phyloP scores from a whole-genome alignment of 176 grass and related monocot genomes.

The Eragrostis curvula region DNA sequence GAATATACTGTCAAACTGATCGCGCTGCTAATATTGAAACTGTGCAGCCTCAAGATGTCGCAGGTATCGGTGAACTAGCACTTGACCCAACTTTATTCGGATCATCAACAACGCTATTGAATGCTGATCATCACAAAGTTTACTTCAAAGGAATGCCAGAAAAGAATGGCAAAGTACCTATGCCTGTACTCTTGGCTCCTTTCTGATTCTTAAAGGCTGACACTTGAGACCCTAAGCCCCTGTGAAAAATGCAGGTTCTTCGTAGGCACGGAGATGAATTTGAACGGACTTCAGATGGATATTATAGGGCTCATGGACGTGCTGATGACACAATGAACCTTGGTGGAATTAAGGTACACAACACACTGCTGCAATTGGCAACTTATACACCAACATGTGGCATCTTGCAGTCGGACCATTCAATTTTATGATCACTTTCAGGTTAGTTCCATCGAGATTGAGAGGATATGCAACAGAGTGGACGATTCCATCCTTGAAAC shows the following conservation, averaged over 20 bases:
- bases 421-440: conserved; percentile 38
- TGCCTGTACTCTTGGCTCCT: neutral
- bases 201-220: conserved; percentile 8
- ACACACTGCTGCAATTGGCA: neutral
- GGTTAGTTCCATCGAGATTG: conserved; percentile 95
- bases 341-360: conserved; percentile 90
- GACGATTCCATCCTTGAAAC: conserved; percentile 78
- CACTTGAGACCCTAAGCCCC: conserved; percentile 27
- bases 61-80: conserved; percentile 82
- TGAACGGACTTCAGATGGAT: conserved; percentile 66
- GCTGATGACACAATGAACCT: conserved; percentile 99
- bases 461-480: conserved; percentile 86
- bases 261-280: conserved; percentile 97
- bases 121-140: conserved; percentile 85
- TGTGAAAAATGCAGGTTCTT: conserved; percentile 61
- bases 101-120: conserved; percentile 80
- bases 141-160: conserved; percentile 94
- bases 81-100: conserved; percentile 89
- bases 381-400: neutral
- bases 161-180: conserved; percentile 68
- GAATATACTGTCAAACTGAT: neutral
- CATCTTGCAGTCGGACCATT: neutral
- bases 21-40: neutral
- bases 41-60: conserved; percentile 60
- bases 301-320: conserved; percentile 87